Conservation (phyloP, 441 rosid species). For the Jatropha multifida region DNA sequence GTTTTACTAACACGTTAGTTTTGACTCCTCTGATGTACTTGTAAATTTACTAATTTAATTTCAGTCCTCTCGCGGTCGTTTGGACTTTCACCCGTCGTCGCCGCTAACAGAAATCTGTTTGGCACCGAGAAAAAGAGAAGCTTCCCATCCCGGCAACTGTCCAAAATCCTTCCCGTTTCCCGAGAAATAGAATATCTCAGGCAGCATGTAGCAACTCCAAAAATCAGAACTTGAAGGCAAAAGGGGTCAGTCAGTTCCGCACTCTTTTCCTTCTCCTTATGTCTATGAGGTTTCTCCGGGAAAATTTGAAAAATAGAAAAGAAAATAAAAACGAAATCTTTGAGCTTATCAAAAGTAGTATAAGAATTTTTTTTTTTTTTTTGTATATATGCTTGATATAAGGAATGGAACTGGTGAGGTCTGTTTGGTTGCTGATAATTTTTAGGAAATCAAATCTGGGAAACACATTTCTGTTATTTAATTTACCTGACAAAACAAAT, state of each 20-base stretch:
- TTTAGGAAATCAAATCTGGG: background rate
- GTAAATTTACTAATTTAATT: background rate
- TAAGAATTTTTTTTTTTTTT: background rate
- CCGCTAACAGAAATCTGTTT: background rate
- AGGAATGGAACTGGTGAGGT: background rate
- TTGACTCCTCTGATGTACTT: too few species aligned
- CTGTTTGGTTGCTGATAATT: constrained; percentile 7
- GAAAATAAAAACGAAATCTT: background rate
- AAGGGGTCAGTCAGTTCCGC: constrained; percentile 13
- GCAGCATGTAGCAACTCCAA: background rate
- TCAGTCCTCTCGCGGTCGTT: constrained; percentile 5
- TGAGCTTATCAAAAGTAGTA: background rate
- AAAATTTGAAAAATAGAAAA: background rate
- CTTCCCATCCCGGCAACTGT: background rate
- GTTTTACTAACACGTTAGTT: too few species aligned
- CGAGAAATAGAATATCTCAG: background rate
- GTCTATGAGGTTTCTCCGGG: background rate
- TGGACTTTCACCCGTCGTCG: background rate
- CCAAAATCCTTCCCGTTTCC: constrained; percentile 2
- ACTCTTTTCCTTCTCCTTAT: background rate
- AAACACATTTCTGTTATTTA: background rate
- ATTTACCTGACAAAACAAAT: background rate
- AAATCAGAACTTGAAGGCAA: background rate
- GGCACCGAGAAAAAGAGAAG: background rate
- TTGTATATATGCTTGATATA: background rate